Conservation (phyloP, 768 basidiomycete species). For the Omphalotus guepiniiformis region DNA sequence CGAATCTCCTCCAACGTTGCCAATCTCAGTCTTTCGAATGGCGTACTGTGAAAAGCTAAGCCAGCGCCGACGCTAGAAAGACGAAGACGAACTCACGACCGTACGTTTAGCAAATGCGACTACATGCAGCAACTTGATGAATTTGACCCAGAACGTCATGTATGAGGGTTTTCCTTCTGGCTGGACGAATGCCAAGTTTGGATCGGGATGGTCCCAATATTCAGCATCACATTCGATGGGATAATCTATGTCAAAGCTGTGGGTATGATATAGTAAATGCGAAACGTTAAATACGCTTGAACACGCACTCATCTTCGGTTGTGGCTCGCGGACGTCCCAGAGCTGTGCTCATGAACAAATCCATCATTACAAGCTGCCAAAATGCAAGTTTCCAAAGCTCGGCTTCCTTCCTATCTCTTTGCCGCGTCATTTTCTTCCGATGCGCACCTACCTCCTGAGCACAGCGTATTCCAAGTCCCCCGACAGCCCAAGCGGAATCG, state of each 20-base stretch:
- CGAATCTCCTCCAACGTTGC: too few species aligned
- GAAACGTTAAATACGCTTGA: conserved; percentile 13
- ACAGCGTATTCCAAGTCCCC: conserved; percentile 36
- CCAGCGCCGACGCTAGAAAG: background rate
- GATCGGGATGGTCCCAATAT: conserved; percentile 39
- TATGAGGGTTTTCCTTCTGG: conserved; percentile 37
- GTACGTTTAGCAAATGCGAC: conserved; percentile 36
- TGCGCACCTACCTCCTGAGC: conserved; percentile 48
- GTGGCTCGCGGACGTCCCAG: conserved; percentile 48
- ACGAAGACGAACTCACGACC: conserved; percentile 28
- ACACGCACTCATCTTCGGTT: conserved; percentile 45
- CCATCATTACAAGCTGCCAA: conserved; percentile 25
- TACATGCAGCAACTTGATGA: conserved; percentile 44
- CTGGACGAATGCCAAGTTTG: conserved; percentile 39
- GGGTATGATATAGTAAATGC: conserved; percentile 14
- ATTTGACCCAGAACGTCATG: conserved; percentile 36
- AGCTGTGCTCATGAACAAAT: conserved; percentile 20
- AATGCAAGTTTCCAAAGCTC: conserved; percentile 50
- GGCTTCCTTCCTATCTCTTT: conserved; percentile 30
- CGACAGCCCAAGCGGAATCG: conserved; percentile 29
- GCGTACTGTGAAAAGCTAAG: conserved; percentile 10
- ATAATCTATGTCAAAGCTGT: conserved; percentile 41
- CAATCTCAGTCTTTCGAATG: conserved; percentile 33
- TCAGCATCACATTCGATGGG: conserved; percentile 57
- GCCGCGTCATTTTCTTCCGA: conserved; percentile 19